Evolutionary conservation across 176 grass and related monocot genomes (phyloP).

Genomic region (Zizania latifolia): DNA sequence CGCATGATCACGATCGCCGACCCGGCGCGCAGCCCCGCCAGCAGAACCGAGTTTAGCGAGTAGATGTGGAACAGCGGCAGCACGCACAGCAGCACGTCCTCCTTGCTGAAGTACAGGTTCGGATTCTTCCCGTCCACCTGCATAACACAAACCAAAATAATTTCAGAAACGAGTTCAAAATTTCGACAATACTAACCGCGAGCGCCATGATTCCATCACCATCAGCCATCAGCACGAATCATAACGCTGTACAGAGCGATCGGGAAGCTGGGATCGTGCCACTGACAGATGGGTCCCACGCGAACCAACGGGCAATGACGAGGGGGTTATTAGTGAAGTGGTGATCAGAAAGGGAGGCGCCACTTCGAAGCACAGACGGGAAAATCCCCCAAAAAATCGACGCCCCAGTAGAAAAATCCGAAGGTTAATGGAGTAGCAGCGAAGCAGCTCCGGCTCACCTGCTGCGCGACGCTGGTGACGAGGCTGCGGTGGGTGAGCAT

Average conservation of each 20-base stretch:
- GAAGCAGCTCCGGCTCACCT: constrained; percentile 32
- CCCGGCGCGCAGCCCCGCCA: constrained; percentile 64
- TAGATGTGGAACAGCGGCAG: constrained; percentile 98
- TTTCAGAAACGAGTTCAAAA: not conserved
- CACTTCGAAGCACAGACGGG: not conserved
- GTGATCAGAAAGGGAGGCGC: constrained; percentile 4
- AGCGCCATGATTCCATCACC: not conserved
- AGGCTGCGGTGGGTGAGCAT: constrained; percentile 96
- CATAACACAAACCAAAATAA: not conserved
- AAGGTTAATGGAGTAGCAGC: not conserved
- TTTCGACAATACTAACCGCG: not conserved
- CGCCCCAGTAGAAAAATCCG: not conserved
- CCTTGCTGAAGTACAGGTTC: constrained; percentile 54
- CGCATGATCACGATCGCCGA: constrained; percentile 70
- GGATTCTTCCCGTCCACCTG: constrained; percentile 74
- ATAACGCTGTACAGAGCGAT: not conserved
- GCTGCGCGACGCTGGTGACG: constrained; percentile 88
- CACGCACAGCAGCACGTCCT: constrained; percentile 77
- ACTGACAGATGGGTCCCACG: constrained; percentile 19
- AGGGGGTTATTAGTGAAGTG: no score
- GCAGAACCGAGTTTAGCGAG: constrained; percentile 90
- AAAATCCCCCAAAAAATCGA: not conserved
- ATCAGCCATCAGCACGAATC: constrained; percentile 33
- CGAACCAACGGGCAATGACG: not conserved
- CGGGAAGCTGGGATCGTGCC: not conserved